A percentile compares a stretch with the other conserved stretches of the same genome.
These are phyloP conservation scores for Bidens hawaiensis DNA, from an alignment of 140 eudicot species.

Conservation along the genomic window DNA sequence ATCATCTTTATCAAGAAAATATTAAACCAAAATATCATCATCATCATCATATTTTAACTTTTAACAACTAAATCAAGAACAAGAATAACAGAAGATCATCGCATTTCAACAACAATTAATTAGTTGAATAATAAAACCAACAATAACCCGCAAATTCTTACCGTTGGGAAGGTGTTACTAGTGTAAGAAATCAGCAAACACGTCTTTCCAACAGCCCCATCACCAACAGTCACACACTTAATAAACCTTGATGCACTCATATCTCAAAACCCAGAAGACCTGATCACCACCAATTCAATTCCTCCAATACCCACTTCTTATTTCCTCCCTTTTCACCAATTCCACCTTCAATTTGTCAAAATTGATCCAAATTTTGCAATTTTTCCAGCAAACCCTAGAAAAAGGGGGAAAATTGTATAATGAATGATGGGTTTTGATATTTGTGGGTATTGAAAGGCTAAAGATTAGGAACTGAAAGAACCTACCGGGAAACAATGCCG, in stretches of 20 bases:
- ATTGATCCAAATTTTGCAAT: not conserved
- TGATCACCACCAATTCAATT: conserved; percentile 19
- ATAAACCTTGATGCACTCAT: conserved; percentile 94
- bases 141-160: conserved; percentile 4
- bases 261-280: conserved; percentile 37
- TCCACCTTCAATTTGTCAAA: not conserved
- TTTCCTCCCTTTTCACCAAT: not conserved
- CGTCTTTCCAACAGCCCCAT: conserved; percentile 93
- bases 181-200: conserved; percentile 87
- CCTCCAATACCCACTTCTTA: conserved; percentile 5
- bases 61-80: not conserved
- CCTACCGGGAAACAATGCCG: conserved; percentile 81
- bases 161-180: conserved; percentile 96
- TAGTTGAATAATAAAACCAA: not conserved
- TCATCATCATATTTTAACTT: not conserved
- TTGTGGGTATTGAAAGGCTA: conserved; percentile 7
- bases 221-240: conserved; percentile 91
- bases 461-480: conserved; percentile 11
- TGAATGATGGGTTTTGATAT: not conserved
- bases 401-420: conserved; percentile 6
- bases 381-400: conserved; percentile 33
- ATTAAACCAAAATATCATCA: not conserved
- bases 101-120: not conserved
- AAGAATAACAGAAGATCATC: not conserved
- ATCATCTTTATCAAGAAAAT: conserved; percentile 18